Conservation (phyloP, 257 asterid species). For the Sherardia arvensis region DNA sequence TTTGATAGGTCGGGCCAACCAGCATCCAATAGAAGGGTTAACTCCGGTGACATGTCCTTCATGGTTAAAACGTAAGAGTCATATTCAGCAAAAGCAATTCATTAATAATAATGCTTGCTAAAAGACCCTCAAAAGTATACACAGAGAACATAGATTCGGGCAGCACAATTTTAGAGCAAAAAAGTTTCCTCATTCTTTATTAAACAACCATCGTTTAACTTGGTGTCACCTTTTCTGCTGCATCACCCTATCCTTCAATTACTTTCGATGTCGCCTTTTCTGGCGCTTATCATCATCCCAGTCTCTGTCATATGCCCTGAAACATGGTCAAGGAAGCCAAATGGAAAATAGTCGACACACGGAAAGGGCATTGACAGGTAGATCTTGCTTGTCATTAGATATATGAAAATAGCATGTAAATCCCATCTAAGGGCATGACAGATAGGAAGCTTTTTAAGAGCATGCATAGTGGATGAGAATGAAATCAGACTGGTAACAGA, state of each 20-base stretch:
- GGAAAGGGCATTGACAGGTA: neutral
- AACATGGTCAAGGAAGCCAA: constrained; percentile 33
- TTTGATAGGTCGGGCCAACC: constrained; percentile 3
- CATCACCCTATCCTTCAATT: constrained; percentile 14
- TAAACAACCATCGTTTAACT: constrained; percentile 35
- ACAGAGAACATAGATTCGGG: neutral
- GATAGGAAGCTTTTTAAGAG: neutral
- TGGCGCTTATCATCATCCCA: constrained; percentile 99
- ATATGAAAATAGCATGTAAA: neutral
- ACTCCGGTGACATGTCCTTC: neutral
- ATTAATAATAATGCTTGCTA: neutral
- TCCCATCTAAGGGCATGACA: neutral
- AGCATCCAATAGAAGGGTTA: neutral
- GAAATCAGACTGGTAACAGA: constrained; percentile 5
- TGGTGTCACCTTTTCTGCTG: constrained; percentile 89
- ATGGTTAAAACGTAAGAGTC: neutral
- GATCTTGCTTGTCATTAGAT: neutral
- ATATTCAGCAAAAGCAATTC: neutral
- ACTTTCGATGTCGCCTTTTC: constrained; percentile 87
- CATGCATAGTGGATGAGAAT: neutral
- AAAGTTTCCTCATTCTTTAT: neutral
- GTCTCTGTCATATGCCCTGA: constrained; percentile 74
- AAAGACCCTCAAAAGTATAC: neutral
- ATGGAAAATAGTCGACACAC: neutral
- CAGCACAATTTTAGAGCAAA: neutral